Conservation (phyloP, 805 yeast species). For the Candida chilensis region DNA sequence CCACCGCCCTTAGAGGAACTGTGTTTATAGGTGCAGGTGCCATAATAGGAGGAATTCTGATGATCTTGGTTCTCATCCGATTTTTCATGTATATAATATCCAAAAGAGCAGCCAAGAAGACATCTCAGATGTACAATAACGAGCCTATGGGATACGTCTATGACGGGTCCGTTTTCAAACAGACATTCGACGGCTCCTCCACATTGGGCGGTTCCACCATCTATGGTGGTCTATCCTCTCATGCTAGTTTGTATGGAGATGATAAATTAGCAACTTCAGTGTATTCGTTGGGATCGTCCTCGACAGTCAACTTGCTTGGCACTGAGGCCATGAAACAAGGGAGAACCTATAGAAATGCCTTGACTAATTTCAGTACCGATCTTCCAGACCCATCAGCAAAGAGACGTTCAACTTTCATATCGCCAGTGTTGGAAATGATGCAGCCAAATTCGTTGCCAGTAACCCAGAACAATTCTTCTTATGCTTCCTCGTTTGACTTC, state of each 20-base stretch:
- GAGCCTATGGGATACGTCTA: no score
- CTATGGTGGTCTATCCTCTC: conserved; percentile 8
- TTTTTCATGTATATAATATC: conserved; percentile 10
- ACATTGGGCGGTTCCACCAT: no score
- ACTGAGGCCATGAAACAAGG: conserved; percentile 7
- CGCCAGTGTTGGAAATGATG: conserved; percentile 38
- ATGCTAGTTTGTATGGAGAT: conserved; percentile 10
- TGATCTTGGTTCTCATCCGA: conserved; percentile 11
- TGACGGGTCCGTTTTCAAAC: no score
- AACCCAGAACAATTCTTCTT: conserved; percentile 3
- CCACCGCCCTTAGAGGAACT: conserved; percentile 5
- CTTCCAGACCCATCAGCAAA: conserved; percentile 4
- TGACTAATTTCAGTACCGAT: conserved; percentile 5
- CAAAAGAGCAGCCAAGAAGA: conserved; percentile 13
- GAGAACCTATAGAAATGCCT: conserved; percentile 11
- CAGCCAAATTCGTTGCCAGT: conserved; percentile 5
- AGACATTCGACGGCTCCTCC: no score
- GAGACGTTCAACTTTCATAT: conserved; percentile 39
- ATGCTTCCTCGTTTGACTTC: no score
- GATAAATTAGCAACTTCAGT: conserved; percentile 12
- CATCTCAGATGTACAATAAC: conserved; percentile 7
- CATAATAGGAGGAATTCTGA: conserved; percentile 5
- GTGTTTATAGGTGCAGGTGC: conserved; percentile 6
- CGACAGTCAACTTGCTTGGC: conserved; percentile 15
- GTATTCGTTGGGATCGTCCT: conserved; percentile 16